These are phyloP conservation scores for Malassezia caprae DNA, from an alignment of 1,284 basidiomycete genomes.

Conservation along the genomic window DNA sequence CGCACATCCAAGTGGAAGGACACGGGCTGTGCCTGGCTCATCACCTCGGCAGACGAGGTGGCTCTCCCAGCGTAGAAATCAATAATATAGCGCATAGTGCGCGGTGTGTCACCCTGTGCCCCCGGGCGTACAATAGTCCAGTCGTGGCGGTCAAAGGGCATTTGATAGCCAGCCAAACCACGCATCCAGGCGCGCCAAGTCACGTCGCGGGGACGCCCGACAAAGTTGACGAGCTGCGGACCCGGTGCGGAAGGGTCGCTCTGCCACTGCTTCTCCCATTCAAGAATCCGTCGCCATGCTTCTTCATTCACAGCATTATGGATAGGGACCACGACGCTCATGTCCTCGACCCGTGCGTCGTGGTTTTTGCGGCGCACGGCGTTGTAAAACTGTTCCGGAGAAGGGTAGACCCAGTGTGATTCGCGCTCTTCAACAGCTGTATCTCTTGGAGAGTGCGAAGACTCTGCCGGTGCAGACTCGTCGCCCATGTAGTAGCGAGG, in stretches of 20 bases:
- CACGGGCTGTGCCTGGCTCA: slow-evolving; percentile 22
- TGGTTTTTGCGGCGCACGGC: slow-evolving; percentile 84
- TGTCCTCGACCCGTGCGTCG: slow-evolving; percentile 61
- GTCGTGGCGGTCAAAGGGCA: slow-evolving; percentile 93
- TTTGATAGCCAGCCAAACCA: slow-evolving; percentile 78
- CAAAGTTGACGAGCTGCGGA: slow-evolving; percentile 71
- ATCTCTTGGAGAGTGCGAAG: slow-evolving; percentile 15
- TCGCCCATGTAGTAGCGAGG: slow-evolving; percentile 54
- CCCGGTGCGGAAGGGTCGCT: slow-evolving; percentile 49
- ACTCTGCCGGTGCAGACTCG: slow-evolving; percentile 2
- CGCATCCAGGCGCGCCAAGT: slow-evolving; percentile 74
- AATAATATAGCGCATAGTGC: slow-evolving; percentile 80
- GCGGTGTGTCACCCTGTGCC: slow-evolving; percentile 36
- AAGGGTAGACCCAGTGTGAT: slow-evolving; percentile 90
- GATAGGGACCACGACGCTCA: slow-evolving; percentile 92
- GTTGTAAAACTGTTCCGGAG: slow-evolving; percentile 87
- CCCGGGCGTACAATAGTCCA: slow-evolving; percentile 93
- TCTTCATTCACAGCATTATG: slow-evolving; percentile 98
- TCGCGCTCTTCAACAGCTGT: slow-evolving; percentile 22
- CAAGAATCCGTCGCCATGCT: slow-evolving; percentile 79
- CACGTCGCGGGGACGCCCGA: slow-evolving; percentile 49
- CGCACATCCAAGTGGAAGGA: slow-evolving; percentile 88
- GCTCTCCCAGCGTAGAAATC: slow-evolving; percentile 87
- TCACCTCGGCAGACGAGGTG: slow-evolving; percentile 35
- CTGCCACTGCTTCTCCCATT: slow-evolving; percentile 62